These are phyloP conservation scores for Lunularia cruciata DNA, from an alignment of 225 moss, liverwort and hornwort species.

Conservation along the genomic window DNA sequence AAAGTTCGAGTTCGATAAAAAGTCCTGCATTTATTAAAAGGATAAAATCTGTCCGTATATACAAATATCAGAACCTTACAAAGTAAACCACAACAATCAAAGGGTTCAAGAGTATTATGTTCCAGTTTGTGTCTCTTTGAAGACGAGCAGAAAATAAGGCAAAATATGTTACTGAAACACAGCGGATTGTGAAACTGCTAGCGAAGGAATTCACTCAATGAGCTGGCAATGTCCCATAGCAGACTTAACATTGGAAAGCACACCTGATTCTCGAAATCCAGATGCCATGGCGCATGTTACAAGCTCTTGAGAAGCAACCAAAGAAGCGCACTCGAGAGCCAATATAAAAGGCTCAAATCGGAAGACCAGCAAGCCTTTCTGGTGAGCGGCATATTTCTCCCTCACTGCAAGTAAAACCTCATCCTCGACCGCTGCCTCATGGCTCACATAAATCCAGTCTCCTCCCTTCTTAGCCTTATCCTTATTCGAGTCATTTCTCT, in stretches of 20 bases:
- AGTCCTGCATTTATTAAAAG: no score
- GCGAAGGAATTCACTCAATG: no score
- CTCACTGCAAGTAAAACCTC: slow-evolving; percentile 50
- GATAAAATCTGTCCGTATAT: no score
- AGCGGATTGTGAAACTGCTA: no score
- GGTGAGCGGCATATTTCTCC: slow-evolving; percentile 47
- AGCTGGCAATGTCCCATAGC: no score
- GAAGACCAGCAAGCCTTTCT: slow-evolving; percentile 72
- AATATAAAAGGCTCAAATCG: slow-evolving; percentile 92
- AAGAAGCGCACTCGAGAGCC: slow-evolving; percentile 80
- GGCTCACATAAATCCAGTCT: slow-evolving; percentile 90
- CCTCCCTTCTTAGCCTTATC: slow-evolving; percentile 74
- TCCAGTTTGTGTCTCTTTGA: no score
- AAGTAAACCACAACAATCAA: no score
- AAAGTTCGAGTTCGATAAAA: no score
- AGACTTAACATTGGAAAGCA: slow-evolving; percentile 8
- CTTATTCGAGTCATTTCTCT: neutral
- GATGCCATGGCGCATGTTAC: slow-evolving; percentile 70
- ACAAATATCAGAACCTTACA: no score
- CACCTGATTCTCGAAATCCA: slow-evolving; percentile 89
- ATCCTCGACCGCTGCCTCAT: slow-evolving; percentile 47
- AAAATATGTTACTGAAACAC: no score
- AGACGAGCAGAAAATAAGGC: no score
- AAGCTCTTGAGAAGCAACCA: slow-evolving; percentile 62
- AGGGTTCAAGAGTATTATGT: no score